These are phyloP conservation scores for Corynespora cassiicola DNA, from an alignment of 2,329 filamentous ascomycete genomes.

Conservation along the genomic window DNA sequence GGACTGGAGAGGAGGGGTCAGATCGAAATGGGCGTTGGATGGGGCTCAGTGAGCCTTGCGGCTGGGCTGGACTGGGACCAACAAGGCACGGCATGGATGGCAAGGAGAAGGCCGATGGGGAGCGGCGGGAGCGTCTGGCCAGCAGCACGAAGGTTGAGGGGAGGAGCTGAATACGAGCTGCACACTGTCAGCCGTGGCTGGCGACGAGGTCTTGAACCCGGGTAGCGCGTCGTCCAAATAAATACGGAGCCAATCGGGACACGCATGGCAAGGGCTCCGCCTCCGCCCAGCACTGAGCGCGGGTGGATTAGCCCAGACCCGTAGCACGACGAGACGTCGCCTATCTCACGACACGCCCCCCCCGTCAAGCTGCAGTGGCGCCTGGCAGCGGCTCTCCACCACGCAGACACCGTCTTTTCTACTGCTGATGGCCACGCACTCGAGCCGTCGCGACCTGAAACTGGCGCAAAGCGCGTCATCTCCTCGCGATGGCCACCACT, in stretches of 20 bases:
- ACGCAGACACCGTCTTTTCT: too few relatives aligned
- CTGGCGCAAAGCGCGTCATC: too few relatives aligned
- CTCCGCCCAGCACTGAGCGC: too few relatives aligned
- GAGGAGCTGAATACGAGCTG: conserved; percentile 20
- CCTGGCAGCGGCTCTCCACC: too few relatives aligned
- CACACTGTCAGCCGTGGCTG: conserved; percentile 2
- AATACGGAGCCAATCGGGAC: conserved; percentile 11
- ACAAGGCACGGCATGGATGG: neutral
- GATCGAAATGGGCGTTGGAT: neutral
- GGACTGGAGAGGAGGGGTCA: conserved; percentile 3
- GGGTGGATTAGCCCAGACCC: too few relatives aligned
- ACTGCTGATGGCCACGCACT: too few relatives aligned
- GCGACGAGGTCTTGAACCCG: conserved; percentile 4
- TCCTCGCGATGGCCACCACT: too few relatives aligned
- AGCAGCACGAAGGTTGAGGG: conserved; percentile 2
- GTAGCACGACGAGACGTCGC: too few relatives aligned
- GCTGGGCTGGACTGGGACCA: conserved; percentile 1
- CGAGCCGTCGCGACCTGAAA: too few relatives aligned
- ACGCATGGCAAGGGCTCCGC: neutral
- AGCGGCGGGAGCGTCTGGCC: conserved; percentile 5
- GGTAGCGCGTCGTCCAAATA: conserved; percentile 7
- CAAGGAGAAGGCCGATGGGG: conserved; percentile 4
- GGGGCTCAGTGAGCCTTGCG: neutral
- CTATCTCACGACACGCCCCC: too few relatives aligned
- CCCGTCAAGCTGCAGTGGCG: too few relatives aligned